phyloP scores from a whole-genome alignment of 805 yeast species.

The Lipomyces spencermartinsiae region DNA sequence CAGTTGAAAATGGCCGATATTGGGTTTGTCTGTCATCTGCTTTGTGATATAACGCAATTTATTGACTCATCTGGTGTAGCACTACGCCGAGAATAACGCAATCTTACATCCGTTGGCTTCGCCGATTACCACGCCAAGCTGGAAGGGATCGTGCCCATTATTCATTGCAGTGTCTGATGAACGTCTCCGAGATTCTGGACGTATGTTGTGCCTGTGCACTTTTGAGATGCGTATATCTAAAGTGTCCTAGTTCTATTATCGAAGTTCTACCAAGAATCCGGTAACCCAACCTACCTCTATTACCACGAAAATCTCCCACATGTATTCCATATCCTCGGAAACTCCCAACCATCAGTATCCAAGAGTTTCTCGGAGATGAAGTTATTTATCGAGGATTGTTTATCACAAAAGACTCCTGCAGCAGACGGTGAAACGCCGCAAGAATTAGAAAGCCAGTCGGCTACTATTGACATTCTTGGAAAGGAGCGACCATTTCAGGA shows the following conservation, averaged over 20 bases:
- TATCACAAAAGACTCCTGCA: conserved; percentile 8
- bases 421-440: conserved; percentile 11
- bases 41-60: not conserved
- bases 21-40: conserved; percentile 21
- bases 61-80: conserved; percentile 13
- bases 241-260: conserved; percentile 18
- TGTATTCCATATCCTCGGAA: conserved; percentile 33
- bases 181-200: conserved; percentile 30
- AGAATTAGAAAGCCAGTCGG: conserved; percentile 12
- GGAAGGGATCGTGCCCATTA: conserved; percentile 35
- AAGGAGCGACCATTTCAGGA: conserved; percentile 22
- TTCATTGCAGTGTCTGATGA: conserved; percentile 25
- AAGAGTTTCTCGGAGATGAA: conserved; percentile 17
- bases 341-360: conserved; percentile 24
- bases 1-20: conserved; percentile 25
- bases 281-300: conserved; percentile 26
- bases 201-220: conserved; percentile 8
- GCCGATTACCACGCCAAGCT: conserved; percentile 28
- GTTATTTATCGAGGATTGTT: conserved; percentile 19
- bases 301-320: conserved; percentile 34
- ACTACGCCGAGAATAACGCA: conserved; percentile 33
- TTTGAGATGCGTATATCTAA: not conserved
- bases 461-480: conserved; percentile 17
- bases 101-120: conserved; percentile 35
- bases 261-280: conserved; percentile 25